phyloP scores from a whole-genome alignment of 352 stramenopile genomes.

The Globisporangium abappressorium region DNA sequence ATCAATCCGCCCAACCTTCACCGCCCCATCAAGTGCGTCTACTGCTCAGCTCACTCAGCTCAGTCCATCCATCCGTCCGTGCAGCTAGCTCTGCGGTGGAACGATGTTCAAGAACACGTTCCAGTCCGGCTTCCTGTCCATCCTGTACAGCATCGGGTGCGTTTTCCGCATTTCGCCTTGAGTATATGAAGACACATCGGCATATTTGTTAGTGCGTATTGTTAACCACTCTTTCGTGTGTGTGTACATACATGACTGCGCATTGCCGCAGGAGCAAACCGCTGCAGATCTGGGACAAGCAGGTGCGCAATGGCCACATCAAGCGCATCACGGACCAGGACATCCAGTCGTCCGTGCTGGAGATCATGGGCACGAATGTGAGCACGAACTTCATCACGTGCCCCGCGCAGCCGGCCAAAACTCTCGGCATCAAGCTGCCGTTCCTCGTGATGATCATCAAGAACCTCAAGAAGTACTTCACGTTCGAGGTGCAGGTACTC shows the following conservation, averaged over 20 bases:
- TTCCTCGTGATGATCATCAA: conserved; percentile 99
- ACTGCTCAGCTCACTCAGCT: not conserved
- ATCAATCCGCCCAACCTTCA: not conserved
- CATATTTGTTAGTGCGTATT: not conserved
- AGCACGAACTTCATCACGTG: conserved; percentile 98
- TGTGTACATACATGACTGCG: not conserved
- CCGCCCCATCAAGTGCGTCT: not conserved
- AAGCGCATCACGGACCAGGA: conserved; percentile 98
- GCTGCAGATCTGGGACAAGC: conserved; percentile 98
- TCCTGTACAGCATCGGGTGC: conserved; percentile 96
- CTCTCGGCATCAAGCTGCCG: conserved; percentile 96
- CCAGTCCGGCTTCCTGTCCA: conserved; percentile 97
- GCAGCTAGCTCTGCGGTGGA: not conserved
- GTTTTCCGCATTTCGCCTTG: not conserved
- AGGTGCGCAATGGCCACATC: conserved; percentile 98
- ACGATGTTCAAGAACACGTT: conserved; percentile 98
- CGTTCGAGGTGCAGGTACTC: conserved; percentile 97
- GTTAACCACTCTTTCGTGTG: not conserved
- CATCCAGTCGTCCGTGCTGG: conserved; percentile 97
- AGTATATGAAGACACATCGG: not conserved
- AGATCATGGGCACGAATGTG: conserved; percentile 99
- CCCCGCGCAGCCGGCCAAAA: conserved; percentile 92
- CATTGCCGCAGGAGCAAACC: conserved; percentile 88
- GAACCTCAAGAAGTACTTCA: conserved; percentile 99
- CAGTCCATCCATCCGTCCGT: not conserved